Evolutionary conservation across 139 green algal genomes (phyloP), one percentile per base, ranked within the genome.

Genomic region (Spirogloea muscicola): DNA sequence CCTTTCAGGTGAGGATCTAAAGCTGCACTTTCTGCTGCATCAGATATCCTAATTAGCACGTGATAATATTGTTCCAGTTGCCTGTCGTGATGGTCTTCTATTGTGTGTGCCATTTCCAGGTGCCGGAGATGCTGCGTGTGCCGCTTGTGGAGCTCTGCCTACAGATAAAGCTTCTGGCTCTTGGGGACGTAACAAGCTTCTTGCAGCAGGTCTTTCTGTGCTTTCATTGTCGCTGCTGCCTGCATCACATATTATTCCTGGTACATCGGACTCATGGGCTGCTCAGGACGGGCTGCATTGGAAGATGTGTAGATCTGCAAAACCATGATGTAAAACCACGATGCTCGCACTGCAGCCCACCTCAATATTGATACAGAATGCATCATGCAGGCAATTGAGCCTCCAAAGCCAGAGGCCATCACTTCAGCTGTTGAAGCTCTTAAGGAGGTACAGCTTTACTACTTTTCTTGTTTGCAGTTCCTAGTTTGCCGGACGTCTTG

Each of bases 81-180:
- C n/a, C n/a, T n/a, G n/a, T n/a, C n/a, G n/a, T n/a, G n/a, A n/a
- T n/a, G 42, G 67, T 76, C 4, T 63, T 52, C 29, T 49, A 69
- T n/a, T 34, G 27, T 29, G 25, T 76, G 67, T 10, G 21, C 40
- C 18, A 49, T 0, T 63, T 67, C 57, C 43, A 69, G 7, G 39
- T 57, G 0, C 81, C 81, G 16, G 81, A 86, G 69, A 93, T 98
- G 73, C 84, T 85, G 38, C 85, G 93, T 0, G 90, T 96, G 31
- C 89, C 93, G 0, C 86, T 98, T 42, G 92, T 97, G 82, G 90
- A 96, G 81, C 83, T 98, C 42, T 89, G 92, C 58, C 84, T 98
- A 59, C 88, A 91, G 81, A 62, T 77, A 52, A 83, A 84, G 55
- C 36, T 59, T 31, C 77, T 86, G 0, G 25, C 27, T 0, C 16